A percentile compares a stretch with the other conserved stretches of the same genome.
Conservation (phyloP, 176 grass and related monocot species). For the Triticum aestivum region DNA sequence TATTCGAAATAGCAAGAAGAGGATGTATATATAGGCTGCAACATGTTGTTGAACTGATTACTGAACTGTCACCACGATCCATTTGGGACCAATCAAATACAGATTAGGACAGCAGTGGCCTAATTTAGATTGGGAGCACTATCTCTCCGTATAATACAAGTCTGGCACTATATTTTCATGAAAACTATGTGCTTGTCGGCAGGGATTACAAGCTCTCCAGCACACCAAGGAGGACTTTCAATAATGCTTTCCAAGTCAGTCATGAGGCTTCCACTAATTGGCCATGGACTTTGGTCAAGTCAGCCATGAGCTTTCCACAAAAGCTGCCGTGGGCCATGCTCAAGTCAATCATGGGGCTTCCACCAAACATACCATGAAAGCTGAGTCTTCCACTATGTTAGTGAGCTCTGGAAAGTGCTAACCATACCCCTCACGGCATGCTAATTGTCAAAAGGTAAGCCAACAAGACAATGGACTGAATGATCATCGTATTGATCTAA, state of each 20-base stretch:
- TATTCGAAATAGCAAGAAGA: neutral
- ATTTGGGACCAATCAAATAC: neutral
- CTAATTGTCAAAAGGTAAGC: neutral
- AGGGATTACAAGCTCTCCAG: neutral
- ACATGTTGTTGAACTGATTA: neutral
- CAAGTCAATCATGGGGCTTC: neutral
- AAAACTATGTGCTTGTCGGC: conserved; percentile 2
- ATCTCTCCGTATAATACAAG: too few species aligned
- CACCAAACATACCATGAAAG: neutral
- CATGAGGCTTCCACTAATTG: neutral
- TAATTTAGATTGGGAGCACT: neutral
- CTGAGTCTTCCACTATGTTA: neutral
- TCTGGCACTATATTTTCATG: neutral
- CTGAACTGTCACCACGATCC: neutral
- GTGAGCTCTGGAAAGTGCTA: neutral
- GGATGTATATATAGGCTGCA: neutral
- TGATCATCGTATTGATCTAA: neutral
- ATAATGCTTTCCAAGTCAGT: neutral
- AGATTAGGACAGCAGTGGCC: neutral
- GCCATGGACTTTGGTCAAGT: neutral
- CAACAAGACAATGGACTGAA: neutral
- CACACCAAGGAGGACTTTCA: neutral
- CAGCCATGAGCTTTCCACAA: neutral
- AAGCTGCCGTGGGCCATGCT: neutral
- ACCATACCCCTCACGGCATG: neutral